phyloP scores from a whole-genome alignment of 2,329 filamentous ascomycete species.

The Dichotomopilus funicola region DNA sequence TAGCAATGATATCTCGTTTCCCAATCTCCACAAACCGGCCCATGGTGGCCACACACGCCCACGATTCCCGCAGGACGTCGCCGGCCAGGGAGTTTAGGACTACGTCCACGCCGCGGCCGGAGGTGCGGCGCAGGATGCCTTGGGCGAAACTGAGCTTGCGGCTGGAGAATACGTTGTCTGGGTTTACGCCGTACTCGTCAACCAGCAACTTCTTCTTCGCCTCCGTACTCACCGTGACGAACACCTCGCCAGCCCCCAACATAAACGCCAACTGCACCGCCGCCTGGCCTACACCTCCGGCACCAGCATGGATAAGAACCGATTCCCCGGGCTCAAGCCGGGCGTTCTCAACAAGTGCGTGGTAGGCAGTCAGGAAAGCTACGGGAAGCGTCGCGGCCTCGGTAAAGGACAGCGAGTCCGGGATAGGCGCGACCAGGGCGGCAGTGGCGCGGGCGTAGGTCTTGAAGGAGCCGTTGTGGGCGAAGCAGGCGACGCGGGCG shows the following conservation, averaged over 20 bases:
- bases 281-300: slow-evolving; percentile 8
- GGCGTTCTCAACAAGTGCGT: slow-evolving; percentile 24
- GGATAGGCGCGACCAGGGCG: neutral
- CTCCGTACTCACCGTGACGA: slow-evolving; percentile 3
- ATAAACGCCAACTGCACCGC: slow-evolving; percentile 11
- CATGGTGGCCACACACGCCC: slow-evolving; percentile 31
- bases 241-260: slow-evolving; percentile 1
- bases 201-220: slow-evolving; percentile 4
- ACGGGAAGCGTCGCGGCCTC: slow-evolving; percentile 11
- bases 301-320: slow-evolving; percentile 19
- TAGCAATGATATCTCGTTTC: slow-evolving; percentile 10
- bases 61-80: slow-evolving; percentile 29
- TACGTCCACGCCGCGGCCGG: slow-evolving; percentile 14
- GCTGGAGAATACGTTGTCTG: slow-evolving; percentile 3
- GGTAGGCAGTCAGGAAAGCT: slow-evolving; percentile 19
- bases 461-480: neutral
- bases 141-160: slow-evolving; percentile 6
- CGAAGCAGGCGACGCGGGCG: slow-evolving; percentile 18
- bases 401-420: slow-evolving; percentile 10
- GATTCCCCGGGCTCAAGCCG: slow-evolving; percentile 15
- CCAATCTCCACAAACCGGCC: slow-evolving; percentile 18
- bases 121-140: slow-evolving; percentile 2
- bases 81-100: slow-evolving; percentile 30
- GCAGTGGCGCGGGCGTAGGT: neutral
- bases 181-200: slow-evolving; percentile 4